Conservation (phyloP, 768 basidiomycete species). For the Chiua virens region DNA sequence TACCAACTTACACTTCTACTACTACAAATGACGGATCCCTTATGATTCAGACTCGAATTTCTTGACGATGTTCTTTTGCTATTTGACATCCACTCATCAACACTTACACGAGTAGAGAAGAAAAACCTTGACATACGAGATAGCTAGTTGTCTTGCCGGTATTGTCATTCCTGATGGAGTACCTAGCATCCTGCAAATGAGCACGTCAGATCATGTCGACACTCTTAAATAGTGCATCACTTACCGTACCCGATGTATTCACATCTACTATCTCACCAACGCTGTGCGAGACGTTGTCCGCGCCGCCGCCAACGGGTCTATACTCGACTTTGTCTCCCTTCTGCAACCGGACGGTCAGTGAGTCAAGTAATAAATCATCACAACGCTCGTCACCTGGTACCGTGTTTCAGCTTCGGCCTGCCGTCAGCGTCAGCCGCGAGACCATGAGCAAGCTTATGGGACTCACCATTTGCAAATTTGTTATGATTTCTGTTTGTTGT, state of each 20-base stretch:
- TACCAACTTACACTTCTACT: neutral
- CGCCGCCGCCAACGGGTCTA: slow-evolving; percentile 39
- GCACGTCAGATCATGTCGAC: neutral
- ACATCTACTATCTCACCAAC: slow-evolving; percentile 37
- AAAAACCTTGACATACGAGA: slow-evolving; percentile 24
- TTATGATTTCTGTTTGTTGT: neutral
- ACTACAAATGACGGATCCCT: neutral
- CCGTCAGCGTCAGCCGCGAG: slow-evolving; percentile 1
- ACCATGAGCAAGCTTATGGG: neutral
- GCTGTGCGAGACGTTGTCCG: slow-evolving; percentile 41
- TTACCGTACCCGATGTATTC: slow-evolving; percentile 33
- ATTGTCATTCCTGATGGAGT: slow-evolving; percentile 43
- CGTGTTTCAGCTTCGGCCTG: slow-evolving; percentile 20
- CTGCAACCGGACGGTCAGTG: slow-evolving; percentile 15
- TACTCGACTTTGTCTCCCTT: slow-evolving; percentile 46
- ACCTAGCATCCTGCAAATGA: slow-evolving; percentile 29
- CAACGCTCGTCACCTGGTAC: slow-evolving; percentile 22
- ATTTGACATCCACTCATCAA: neutral
- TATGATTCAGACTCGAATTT: slow-evolving; percentile 12
- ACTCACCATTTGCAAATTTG: slow-evolving; percentile 14
- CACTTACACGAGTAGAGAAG: too few relatives aligned
- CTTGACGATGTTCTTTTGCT: slow-evolving; percentile 41
- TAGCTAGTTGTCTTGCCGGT: slow-evolving; percentile 42
- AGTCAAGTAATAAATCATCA: too few relatives aligned
- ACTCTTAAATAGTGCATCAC: neutral